Evolutionary conservation across 495 filamentous ascomycete genomes (phyloP).

Genomic region (Trichocladium uniseriatum): DNA sequence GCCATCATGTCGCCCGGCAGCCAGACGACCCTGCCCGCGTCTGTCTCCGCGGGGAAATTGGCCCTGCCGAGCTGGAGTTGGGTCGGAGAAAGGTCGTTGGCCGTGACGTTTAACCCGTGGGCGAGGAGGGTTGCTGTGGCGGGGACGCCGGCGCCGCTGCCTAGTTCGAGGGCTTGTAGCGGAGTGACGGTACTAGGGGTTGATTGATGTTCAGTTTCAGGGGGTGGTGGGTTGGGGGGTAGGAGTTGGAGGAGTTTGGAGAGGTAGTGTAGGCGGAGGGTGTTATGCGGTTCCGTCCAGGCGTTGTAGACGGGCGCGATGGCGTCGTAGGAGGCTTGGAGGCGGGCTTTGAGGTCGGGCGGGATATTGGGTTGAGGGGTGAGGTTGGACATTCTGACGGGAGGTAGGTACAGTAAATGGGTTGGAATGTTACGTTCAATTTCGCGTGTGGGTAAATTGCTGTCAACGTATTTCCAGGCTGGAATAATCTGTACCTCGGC

Average conservation of each 20-base stretch:
- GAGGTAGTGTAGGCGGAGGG: constrained; percentile 16
- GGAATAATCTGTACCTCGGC: no score
- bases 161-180: constrained; percentile 24
- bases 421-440: no score
- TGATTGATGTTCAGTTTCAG: neutral
- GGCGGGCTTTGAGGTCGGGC: constrained; percentile 23
- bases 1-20: constrained; percentile 26
- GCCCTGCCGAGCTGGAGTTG: constrained; percentile 13
- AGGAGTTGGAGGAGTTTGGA: constrained; percentile 18
- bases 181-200: constrained; percentile 4
- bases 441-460: no score
- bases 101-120: constrained; percentile 11
- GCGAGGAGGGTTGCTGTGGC: constrained; percentile 20
- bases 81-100: constrained; percentile 28
- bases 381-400: no score
- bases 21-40: neutral
- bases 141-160: constrained; percentile 29
- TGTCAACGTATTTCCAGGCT: no score
- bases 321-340: constrained; percentile 29
- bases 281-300: constrained; percentile 19
- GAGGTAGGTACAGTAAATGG: no score
- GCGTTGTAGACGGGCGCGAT: constrained; percentile 25
- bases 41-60: neutral
- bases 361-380: neutral
- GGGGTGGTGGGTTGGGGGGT: neutral